Evolutionary conservation across 139 green algal genomes (phyloP), one percentile per base, ranked within the genome.

Genomic region (Chlorella sp.): DNA sequence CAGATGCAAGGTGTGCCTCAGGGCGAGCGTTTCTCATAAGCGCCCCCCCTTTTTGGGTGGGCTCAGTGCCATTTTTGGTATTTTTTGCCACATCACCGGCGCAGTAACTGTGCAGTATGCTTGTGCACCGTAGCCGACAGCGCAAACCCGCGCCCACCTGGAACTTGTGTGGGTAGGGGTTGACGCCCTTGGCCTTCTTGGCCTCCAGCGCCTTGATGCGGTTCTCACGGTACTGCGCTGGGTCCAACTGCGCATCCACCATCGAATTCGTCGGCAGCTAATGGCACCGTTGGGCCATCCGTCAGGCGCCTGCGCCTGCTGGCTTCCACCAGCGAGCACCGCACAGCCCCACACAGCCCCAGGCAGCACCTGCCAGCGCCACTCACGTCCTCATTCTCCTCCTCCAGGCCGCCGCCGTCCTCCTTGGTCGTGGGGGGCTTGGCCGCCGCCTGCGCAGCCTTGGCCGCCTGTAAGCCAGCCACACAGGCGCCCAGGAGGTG

Each of bases 141-240:
- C 17, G 22, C 59, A 30, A 64, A 64, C 59, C 22, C 22, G 23
- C 23, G 29, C 65, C 26, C 22, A 95, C 91, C 26, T 94, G 60
- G 70, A 98, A 98, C 90, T 99, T 99, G 90, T 99, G 96, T 0
- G 96, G 96, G 83, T 99, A 99, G 1, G 94, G 93, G 85, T 98
- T 97, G 60, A 85, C 72, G 31, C 93, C 93, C 24, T 77, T 80
- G 5, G 81, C 88, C 85, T 96, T 97, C 49, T 84, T 87, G 27
- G 76, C 83, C 27, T 82, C 70, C 5, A 99, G 67, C 3, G 69
- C 51, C 55, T 89, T 88, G 27, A 94, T 77, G 27, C 93, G 75
- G 80, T 96, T 97, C 69, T 97, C 90, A 77, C 86, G 93, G 82
- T 98, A 99, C 73, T 89, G 83, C 60, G 87, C 93, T 42, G 94